Evolutionary conservation across 805 yeast genomes (phyloP).

Genomic region (Wickerhamomyces chambardii): DNA sequence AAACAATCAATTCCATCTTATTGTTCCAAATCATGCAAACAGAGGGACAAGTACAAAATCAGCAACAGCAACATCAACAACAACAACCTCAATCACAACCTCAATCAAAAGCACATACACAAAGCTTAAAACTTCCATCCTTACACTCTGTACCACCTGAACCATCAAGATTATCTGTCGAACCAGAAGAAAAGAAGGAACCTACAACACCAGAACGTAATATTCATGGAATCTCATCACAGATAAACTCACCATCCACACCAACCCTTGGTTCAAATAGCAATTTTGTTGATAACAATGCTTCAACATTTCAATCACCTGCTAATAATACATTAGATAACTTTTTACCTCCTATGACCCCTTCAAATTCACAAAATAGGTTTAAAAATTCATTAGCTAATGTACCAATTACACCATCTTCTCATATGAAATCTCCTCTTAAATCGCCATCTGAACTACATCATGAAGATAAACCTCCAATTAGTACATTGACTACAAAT

Average conservation of each 20-base stretch:
- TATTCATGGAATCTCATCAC: too few species aligned
- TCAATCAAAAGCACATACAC: too few species aligned
- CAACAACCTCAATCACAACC: too few species aligned
- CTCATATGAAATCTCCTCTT: slow-evolving; percentile 10
- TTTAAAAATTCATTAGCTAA: slow-evolving; percentile 3
- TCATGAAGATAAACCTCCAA: slow-evolving; percentile 23
- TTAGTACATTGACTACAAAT: slow-evolving; percentile 28
- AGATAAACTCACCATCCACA: slow-evolving; percentile 14
- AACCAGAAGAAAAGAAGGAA: not conserved
- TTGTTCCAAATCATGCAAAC: too few species aligned
- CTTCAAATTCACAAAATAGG: not conserved
- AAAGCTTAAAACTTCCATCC: too few species aligned
- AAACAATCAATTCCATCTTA: too few species aligned
- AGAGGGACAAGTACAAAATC: too few species aligned
- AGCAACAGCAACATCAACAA: too few species aligned
- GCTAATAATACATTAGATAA: slow-evolving; percentile 1
- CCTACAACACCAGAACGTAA: not conserved
- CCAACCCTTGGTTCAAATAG: slow-evolving; percentile 7
- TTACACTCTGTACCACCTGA: too few species aligned
- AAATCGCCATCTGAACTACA: slow-evolving; percentile 15
- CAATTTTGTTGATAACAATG: not conserved
- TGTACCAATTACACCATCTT: slow-evolving; percentile 15
- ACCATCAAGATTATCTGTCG: too few species aligned
- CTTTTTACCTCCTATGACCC: not conserved
- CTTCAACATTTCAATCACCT: slow-evolving; percentile 10